Percentiles rank a stretch among this genome's conserved stretches.
Conservation (phyloP, 228 moss, liverwort and hornwort species). For the Sphagnum fallax region DNA sequence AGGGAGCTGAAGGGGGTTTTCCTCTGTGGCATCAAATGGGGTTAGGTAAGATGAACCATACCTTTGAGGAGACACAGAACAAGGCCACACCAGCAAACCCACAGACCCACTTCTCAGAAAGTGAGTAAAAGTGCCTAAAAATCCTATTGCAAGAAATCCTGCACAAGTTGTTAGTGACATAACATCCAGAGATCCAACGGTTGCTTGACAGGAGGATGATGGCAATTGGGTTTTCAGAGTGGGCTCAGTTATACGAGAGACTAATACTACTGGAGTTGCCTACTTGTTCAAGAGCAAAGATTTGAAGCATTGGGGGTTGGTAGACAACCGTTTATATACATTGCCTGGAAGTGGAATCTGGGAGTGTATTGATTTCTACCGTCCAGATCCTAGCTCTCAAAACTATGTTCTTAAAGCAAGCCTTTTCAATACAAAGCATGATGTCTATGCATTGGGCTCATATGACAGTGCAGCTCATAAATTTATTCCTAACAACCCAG, state of each 20-base stretch:
- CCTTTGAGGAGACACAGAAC: conserved; percentile 55
- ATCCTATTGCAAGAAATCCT: conserved; percentile 60
- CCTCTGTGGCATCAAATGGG: conserved; percentile 2
- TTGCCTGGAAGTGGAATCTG: conserved; percentile 71
- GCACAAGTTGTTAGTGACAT: conserved; percentile 6
- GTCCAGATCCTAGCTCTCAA: conserved; percentile 15
- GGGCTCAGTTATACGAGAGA: conserved; percentile 21
- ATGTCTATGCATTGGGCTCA: conserved; percentile 66
- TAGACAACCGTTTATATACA: conserved; percentile 24
- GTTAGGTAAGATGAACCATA: conserved; percentile 3
- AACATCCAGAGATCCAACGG: conserved; percentile 28
- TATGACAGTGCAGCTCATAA: conserved; percentile 32
- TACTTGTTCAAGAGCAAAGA: conserved; percentile 63
- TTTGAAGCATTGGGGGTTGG: conserved; percentile 51
- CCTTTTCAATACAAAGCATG: conserved; percentile 37
- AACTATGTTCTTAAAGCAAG: conserved; percentile 70
- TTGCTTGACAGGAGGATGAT: conserved; percentile 32
- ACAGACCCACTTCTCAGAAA: conserved; percentile 56
- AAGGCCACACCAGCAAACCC: conserved; percentile 49
- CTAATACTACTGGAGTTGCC: conserved; percentile 47
- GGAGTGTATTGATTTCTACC: conserved; percentile 93
- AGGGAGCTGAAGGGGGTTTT: too few species aligned
- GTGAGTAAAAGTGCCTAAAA: conserved; percentile 54
- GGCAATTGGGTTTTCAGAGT: conserved; percentile 27
- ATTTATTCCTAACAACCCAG: conserved; percentile 34